Evolutionary conservation across 2,329 filamentous ascomycete genomes (phyloP).

Genomic region (Scolecobasidium constrictum): DNA sequence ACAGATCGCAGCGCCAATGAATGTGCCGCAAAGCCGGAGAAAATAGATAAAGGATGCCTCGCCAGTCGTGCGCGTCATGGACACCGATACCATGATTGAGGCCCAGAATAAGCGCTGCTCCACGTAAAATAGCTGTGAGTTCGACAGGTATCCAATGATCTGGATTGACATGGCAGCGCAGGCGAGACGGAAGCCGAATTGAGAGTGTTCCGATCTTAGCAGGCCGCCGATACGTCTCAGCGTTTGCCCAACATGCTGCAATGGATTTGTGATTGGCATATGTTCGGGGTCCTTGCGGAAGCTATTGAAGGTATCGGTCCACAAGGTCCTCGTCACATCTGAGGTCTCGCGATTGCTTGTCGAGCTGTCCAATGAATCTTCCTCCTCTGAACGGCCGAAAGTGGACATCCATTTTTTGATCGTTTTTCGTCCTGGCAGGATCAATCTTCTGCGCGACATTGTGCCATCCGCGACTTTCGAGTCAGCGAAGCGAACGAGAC

Average conservation of each 20-base stretch:
- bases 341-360: slow-evolving; percentile 34
- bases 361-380: slow-evolving; percentile 41
- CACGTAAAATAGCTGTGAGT: slow-evolving; percentile 56
- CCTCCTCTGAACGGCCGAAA: slow-evolving; percentile 39
- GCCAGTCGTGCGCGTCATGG: slow-evolving; percentile 57
- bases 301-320: slow-evolving; percentile 50
- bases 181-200: slow-evolving; percentile 60
- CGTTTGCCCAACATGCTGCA: slow-evolving; percentile 51
- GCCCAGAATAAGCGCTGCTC: slow-evolving; percentile 64
- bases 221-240: slow-evolving; percentile 49
- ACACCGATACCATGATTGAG: slow-evolving; percentile 59
- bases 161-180: slow-evolving; percentile 64
- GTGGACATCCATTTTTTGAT: slow-evolving; percentile 53
- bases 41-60: slow-evolving; percentile 63
- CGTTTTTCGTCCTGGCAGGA: slow-evolving; percentile 52
- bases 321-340: slow-evolving; percentile 43
- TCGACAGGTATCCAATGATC: slow-evolving; percentile 52
- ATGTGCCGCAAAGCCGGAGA: slow-evolving; percentile 53
- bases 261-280: slow-evolving; percentile 49
- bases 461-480: slow-evolving; percentile 51
- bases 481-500: slow-evolving; percentile 57
- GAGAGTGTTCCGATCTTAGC: slow-evolving; percentile 52
- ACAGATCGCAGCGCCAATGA: slow-evolving; percentile 50
- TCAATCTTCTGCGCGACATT: slow-evolving; percentile 50
- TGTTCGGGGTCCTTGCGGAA: slow-evolving; percentile 61